These are phyloP conservation scores for Hamamelis virginiana DNA, from an alignment of 164 flowering plant species.

Conservation along the genomic window DNA sequence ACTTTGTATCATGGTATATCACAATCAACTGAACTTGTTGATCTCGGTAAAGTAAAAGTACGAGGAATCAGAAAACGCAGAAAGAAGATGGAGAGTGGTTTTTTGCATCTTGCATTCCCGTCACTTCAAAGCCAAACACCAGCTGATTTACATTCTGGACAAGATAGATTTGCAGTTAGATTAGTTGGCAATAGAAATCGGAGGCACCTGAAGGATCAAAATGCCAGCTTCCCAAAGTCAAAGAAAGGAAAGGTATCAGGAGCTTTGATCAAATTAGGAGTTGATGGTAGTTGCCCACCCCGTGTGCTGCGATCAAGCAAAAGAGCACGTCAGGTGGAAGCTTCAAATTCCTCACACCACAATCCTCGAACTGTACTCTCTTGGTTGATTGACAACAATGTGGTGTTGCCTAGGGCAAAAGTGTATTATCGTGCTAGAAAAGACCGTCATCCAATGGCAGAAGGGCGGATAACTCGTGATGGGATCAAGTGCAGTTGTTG, in stretches of 20 bases:
- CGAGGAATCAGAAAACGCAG: constrained; percentile 9
- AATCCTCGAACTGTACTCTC: constrained; percentile 62
- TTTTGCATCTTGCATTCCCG: constrained; percentile 6
- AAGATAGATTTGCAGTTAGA: constrained; percentile 7
- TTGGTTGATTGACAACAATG: constrained; percentile 77
- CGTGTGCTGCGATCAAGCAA: constrained; percentile 51
- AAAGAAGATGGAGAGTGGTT: constrained; percentile 20
- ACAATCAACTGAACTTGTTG: constrained; percentile 5
- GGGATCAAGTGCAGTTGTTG: constrained; percentile 92
- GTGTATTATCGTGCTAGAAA: constrained; percentile 42
- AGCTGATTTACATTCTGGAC: constrained; percentile 10
- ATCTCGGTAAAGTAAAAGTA: background rate
- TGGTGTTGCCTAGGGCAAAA: constrained; percentile 60
- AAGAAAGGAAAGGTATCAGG: constrained; percentile 24
- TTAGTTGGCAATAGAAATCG: background rate
- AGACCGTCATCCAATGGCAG: constrained; percentile 22
- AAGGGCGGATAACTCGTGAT: constrained; percentile 62
- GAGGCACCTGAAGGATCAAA: background rate
- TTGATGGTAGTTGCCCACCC: constrained; percentile 8
- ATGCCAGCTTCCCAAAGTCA: constrained; percentile 5
- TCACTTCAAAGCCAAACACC: constrained; percentile 6
- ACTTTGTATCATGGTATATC: background rate
- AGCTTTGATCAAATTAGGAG: constrained; percentile 7
- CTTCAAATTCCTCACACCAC: constrained; percentile 26
- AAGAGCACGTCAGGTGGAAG: constrained; percentile 38